Conservation (phyloP, 768 basidiomycete genomes). For the Neoboletus magnificus region DNA sequence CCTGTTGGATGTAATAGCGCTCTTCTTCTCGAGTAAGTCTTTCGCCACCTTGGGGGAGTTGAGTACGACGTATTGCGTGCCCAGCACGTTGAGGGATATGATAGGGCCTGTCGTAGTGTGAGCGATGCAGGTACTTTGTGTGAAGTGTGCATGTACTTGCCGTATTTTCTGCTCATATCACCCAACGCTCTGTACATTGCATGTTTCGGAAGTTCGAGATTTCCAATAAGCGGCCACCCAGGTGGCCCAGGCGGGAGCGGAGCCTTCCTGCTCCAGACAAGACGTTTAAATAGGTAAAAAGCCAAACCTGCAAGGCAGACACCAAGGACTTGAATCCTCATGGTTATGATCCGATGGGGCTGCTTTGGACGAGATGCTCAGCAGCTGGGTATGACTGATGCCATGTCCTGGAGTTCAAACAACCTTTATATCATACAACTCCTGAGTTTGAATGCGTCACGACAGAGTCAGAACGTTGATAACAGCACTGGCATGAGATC, state of each 20-base stretch:
- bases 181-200: constrained; percentile 50
- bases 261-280: not conserved
- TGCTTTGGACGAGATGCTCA: not conserved
- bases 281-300: not conserved
- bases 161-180: constrained; percentile 39
- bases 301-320: constrained; percentile 12
- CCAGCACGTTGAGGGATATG: constrained; percentile 28
- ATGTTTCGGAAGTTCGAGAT: constrained; percentile 51
- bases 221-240: constrained; percentile 45
- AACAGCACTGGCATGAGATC: not conserved
- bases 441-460: not conserved
- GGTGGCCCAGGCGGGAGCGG: constrained; percentile 12
- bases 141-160: constrained; percentile 28
- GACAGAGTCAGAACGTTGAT: not conserved
- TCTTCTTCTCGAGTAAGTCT: constrained; percentile 15
- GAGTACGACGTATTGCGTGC: constrained; percentile 46
- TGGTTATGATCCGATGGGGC: not conserved
- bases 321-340: not conserved
- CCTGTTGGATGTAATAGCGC: constrained; percentile 1
- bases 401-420: too few species aligned
- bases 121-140: not conserved
- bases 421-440: not conserved
- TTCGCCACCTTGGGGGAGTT: constrained; percentile 38
- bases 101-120: constrained; percentile 18
- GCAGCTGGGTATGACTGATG: not conserved